Base-by-base conservation (phyloP, 2,329 filamentous ascomycete species). In the Camillea tinctor region DNA sequence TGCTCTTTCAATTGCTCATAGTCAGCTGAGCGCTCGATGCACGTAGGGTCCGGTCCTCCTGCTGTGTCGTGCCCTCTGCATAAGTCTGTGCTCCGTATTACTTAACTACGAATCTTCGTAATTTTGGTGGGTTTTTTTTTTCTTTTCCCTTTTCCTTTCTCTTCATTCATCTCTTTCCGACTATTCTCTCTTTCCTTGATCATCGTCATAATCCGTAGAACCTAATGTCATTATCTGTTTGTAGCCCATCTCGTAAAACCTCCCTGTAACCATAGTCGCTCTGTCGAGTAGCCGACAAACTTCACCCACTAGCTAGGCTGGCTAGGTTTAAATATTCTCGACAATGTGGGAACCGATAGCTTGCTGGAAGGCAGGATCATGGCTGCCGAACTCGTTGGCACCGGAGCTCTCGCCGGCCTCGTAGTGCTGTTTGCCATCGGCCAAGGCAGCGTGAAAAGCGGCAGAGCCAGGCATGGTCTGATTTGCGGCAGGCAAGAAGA, bases 271-370 rank as follows among this genome's bases (percentile, higher is more conserved):
- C 36, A 21, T 22, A 15, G 3, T 13, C 8, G 49, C n/a, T n/a
- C n/a, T n/a, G 24, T 22, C 2, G 6, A 15, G 13, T 23, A 11
- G 36, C 40, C 22, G 24, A 49, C 58, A 21, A 58, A 57, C 54
- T 56, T 60, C 58, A 60, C 36, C 44, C 30, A 30, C 30, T 57
- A 58, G 23, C 13, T 26, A 7, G 6, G 9, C 11, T 53, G 22
- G 22, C 7, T 55, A 60, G 52, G 36, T 60, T 84, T 82, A 97
- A 75, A 97, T 94, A 77, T 93, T 89, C 82, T 97, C 91, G 66
- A 97, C 83, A 48, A 96, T 82, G 61, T 87, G 86, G 56, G 93
- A 86, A 74, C 95, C 93, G 74, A 97, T 85, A 36, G 92, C 92
- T 69, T 86, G 84, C 77, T 94, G 88, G 75, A 97, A 91, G 56